Percentiles rank a stretch among this genome's conserved stretches.
Conservation (phyloP, 371 early-diverging fungal genomes). For the Syncephalastrum monosporum region DNA sequence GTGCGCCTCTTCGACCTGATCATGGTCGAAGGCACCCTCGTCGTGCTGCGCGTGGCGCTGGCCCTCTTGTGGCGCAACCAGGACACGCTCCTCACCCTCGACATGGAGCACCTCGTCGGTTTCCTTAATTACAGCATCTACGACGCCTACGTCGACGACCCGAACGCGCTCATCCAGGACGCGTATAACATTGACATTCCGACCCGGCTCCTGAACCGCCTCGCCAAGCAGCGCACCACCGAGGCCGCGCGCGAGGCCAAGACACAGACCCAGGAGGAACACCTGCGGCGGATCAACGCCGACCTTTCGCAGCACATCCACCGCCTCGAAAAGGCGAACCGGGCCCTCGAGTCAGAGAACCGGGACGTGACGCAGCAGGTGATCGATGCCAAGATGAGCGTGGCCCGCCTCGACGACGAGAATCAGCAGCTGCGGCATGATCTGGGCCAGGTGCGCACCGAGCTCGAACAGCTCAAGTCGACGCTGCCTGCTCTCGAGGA, state of each 20-base stretch:
- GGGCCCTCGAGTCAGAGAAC: slow-evolving; percentile 72
- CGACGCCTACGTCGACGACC: slow-evolving; percentile 57
- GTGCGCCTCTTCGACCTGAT: slow-evolving; percentile 88
- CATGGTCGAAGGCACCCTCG: slow-evolving; percentile 84
- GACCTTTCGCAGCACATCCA: slow-evolving; percentile 59
- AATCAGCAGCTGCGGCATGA: slow-evolving; percentile 59
- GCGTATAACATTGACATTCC: slow-evolving; percentile 32
- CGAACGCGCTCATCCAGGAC: slow-evolving; percentile 31
- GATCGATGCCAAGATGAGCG: slow-evolving; percentile 53
- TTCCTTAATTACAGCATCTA: slow-evolving; percentile 80
- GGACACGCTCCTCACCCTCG: slow-evolving; percentile 66
- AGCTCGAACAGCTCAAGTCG: slow-evolving; percentile 30
- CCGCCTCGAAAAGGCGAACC: slow-evolving; percentile 56
- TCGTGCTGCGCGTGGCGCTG: slow-evolving; percentile 79
- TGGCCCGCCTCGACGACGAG: slow-evolving; percentile 49
- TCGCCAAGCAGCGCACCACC: slow-evolving; percentile 26
- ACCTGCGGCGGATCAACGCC: slow-evolving; percentile 63
- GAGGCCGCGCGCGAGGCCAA: slow-evolving; percentile 33
- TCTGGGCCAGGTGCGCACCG: slow-evolving; percentile 31
- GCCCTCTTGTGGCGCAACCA: slow-evolving; percentile 83
- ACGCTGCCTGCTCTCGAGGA: slow-evolving; percentile 57
- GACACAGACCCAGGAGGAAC: slow-evolving; percentile 42
- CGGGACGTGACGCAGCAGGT: slow-evolving; percentile 58
- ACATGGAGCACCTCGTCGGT: slow-evolving; percentile 81
- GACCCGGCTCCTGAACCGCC: slow-evolving; percentile 13